These are phyloP conservation scores for Scheffersomyces titani DNA, from an alignment of 1,139 yeast genomes.

Conservation along the genomic window DNA sequence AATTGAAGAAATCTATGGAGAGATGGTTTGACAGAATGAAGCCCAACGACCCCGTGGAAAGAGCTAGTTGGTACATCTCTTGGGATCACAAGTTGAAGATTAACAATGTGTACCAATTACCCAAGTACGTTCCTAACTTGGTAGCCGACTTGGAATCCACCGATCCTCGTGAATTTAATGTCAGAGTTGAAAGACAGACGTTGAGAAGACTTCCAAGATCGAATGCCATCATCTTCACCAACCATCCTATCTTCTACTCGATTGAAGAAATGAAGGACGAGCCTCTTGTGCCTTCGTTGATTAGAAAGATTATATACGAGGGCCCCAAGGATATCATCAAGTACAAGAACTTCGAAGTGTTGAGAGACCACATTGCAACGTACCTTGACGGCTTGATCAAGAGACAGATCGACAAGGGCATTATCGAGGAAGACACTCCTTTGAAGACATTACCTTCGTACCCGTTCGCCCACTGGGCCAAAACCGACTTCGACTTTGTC, in stretches of 20 bases:
- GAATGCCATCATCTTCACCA: constrained; percentile 53
- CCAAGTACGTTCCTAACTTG: constrained; percentile 28
- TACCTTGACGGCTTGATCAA: constrained; percentile 58
- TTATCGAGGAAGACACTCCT: constrained; percentile 58
- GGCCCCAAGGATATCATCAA: constrained; percentile 66
- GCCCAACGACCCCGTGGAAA: constrained; percentile 62
- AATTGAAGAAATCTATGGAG: constrained; percentile 71
- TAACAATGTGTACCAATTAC: constrained; percentile 55
- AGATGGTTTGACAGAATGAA: constrained; percentile 67
- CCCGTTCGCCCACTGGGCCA: constrained; percentile 58
- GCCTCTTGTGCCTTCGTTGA: constrained; percentile 67
- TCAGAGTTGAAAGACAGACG: constrained; percentile 61
- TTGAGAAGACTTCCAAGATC: constrained; percentile 50
- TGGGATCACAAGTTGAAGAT: constrained; percentile 66
- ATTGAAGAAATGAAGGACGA: constrained; percentile 80
- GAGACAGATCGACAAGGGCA: constrained; percentile 57
- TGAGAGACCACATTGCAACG: constrained; percentile 59
- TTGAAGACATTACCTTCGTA: constrained; percentile 60
- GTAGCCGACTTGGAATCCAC: constrained; percentile 34
- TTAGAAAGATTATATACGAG: constrained; percentile 62
- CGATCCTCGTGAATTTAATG: constrained; percentile 49
- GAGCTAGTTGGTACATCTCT: constrained; percentile 76
- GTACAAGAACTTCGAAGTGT: constrained; percentile 59
- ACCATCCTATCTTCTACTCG: constrained; percentile 70
- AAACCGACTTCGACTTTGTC: constrained; percentile 39